Evolutionary conservation across 1,284 basidiomycete species (phyloP).

Genomic region (Marasmius sp.): DNA sequence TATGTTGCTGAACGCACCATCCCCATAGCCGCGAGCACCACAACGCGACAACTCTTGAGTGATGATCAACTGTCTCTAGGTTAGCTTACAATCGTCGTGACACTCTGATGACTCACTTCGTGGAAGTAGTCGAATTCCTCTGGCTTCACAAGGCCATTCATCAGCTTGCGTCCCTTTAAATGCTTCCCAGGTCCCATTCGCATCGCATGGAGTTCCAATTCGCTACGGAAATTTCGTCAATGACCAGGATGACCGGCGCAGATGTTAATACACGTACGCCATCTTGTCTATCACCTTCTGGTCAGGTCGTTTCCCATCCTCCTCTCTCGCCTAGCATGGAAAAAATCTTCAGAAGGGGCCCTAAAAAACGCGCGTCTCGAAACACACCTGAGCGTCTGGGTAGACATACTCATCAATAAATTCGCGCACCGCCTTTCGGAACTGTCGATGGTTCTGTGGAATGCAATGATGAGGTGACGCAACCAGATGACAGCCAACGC

Average conservation of each 20-base stretch:
- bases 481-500: not conserved
- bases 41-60: slow-evolving; percentile 83
- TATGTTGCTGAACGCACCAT: too few relatives aligned
- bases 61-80: slow-evolving; percentile 61
- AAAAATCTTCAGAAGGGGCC: not conserved
- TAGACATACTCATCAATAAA: slow-evolving; percentile 51
- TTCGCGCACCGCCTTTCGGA: slow-evolving; percentile 47
- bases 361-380: not conserved
- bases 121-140: slow-evolving; percentile 91
- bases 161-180: slow-evolving; percentile 77
- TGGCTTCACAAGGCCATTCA: slow-evolving; percentile 81
- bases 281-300: slow-evolving; percentile 69
- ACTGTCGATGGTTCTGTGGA: slow-evolving; percentile 44
- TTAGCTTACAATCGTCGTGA: not conserved
- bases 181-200: slow-evolving; percentile 87
- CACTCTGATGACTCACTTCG: slow-evolving; percentile 44
- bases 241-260: not conserved
- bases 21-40: slow-evolving; percentile 74
- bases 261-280: slow-evolving; percentile 47
- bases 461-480: not conserved
- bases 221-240: slow-evolving; percentile 35
- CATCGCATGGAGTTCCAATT: slow-evolving; percentile 83
- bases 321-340: slow-evolving; percentile 57
- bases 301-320: slow-evolving; percentile 72
- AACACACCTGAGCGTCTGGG: slow-evolving; percentile 48